These are phyloP conservation scores for Flaveria linearis DNA, from an alignment of 129 eudicot species.

Conservation along the genomic window DNA sequence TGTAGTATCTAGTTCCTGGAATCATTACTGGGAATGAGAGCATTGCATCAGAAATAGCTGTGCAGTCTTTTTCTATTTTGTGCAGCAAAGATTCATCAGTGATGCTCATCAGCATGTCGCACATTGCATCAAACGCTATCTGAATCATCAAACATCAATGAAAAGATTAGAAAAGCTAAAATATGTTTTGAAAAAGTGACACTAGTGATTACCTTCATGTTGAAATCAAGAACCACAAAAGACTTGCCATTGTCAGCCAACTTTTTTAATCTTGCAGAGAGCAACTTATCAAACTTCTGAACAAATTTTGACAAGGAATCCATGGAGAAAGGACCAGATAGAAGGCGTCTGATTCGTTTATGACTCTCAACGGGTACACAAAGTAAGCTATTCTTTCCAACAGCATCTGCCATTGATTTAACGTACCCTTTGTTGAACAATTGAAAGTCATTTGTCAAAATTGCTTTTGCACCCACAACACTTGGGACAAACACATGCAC, in stretches of 20 bases:
- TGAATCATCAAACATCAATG: conserved; percentile 30
- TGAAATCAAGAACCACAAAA: conserved; percentile 53
- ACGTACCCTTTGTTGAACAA: conserved; percentile 55
- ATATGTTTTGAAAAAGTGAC: not conserved
- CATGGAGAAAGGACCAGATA: conserved; percentile 61
- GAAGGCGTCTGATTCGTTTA: conserved; percentile 54
- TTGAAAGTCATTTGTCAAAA: conserved; percentile 47
- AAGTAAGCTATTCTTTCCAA: conserved; percentile 56
- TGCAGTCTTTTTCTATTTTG: conserved; percentile 48
- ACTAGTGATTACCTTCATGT: conserved; percentile 46
- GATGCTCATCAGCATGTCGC: conserved; percentile 56
- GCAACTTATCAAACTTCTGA: conserved; percentile 44
- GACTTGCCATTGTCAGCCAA: conserved; percentile 45
- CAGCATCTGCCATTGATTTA: conserved; percentile 61
- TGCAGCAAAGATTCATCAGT: conserved; percentile 41
- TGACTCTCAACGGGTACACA: conserved; percentile 51
- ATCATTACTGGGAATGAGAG: conserved; percentile 58
- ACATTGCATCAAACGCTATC: conserved; percentile 60
- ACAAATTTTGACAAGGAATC: conserved; percentile 48
- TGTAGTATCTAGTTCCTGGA: conserved; percentile 67
- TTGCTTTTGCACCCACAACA: conserved; percentile 48
- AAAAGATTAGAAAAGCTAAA: not conserved
- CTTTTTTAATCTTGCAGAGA: conserved; percentile 40
- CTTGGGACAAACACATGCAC: conserved; percentile 60
- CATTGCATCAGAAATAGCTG: conserved; percentile 47